These are phyloP conservation scores for Tausonia pullulans DNA, from an alignment of 1,284 basidiomycete species.

Conservation along the genomic window DNA sequence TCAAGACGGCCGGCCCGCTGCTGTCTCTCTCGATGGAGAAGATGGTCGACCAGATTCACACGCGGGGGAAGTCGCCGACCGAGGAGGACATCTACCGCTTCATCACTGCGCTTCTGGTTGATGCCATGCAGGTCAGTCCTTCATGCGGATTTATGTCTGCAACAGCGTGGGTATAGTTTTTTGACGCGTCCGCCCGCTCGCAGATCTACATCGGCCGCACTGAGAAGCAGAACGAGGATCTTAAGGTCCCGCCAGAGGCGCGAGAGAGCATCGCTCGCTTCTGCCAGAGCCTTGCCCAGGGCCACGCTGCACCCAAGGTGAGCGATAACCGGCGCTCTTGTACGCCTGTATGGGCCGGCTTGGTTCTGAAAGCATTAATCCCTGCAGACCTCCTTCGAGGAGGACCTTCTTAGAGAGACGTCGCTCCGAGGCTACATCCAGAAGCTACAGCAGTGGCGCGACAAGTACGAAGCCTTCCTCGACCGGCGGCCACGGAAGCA, in stretches of 20 bases:
- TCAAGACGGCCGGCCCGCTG: slow-evolving; percentile 94
- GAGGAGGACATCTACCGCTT: slow-evolving; percentile 96
- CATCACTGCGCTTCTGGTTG: slow-evolving; percentile 68
- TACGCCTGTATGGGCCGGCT: no score
- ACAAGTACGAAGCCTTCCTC: slow-evolving; percentile 75
- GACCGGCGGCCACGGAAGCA: slow-evolving; percentile 74
- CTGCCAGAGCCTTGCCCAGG: slow-evolving; percentile 41
- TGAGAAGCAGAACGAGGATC: slow-evolving; percentile 61
- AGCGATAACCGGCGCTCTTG: no score
- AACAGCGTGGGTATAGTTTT: slow-evolving; percentile 1
- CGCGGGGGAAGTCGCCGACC: slow-evolving; percentile 77
- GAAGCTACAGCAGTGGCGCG: slow-evolving; percentile 83
- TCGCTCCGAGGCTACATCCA: slow-evolving; percentile 80
- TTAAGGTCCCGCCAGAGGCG: slow-evolving; percentile 49
- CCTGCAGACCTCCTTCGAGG: slow-evolving; percentile 56
- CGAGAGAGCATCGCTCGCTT: slow-evolving; percentile 55
- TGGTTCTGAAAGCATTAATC: background rate
- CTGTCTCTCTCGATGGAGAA: slow-evolving; percentile 93
- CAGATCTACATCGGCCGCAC: slow-evolving; percentile 62
- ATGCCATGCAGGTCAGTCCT: slow-evolving; percentile 38
- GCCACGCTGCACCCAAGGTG: no score
- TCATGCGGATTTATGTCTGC: background rate
- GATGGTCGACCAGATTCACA: slow-evolving; percentile 88
- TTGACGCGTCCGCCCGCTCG: slow-evolving; percentile 17
- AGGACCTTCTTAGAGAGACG: slow-evolving; percentile 77